Conservation (phyloP, 2,329 filamentous ascomycete species). For the Didymella sp. region DNA sequence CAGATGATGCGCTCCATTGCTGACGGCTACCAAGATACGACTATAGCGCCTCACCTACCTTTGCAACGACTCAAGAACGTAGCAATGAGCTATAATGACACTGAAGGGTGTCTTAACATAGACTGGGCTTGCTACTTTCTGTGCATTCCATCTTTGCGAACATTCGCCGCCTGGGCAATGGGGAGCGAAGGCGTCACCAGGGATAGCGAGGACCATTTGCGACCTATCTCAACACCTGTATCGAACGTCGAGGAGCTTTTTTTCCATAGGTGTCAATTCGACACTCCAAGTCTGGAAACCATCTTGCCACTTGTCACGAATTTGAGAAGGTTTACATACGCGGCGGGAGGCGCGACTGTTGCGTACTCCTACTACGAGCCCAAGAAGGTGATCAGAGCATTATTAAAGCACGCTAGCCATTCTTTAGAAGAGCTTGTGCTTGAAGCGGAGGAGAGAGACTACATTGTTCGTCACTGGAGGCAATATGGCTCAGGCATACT, state of each 20-base stretch:
- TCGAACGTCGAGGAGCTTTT: neutral
- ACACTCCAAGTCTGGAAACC: neutral
- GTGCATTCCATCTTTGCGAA: neutral
- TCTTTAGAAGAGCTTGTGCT: neutral
- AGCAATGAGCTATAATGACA: neutral
- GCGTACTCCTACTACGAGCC: neutral
- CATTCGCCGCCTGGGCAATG: neutral
- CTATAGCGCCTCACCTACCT: neutral
- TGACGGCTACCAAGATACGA: neutral
- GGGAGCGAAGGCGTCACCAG: neutral
- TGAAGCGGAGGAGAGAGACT: neutral
- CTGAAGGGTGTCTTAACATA: neutral
- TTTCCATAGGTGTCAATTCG: neutral
- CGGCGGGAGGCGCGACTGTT: neutral
- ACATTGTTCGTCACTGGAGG: neutral
- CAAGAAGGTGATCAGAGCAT: neutral
- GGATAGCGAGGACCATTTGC: neutral
- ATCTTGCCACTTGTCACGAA: neutral
- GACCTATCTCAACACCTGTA: neutral
- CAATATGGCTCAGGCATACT: neutral
- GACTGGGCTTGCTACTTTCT: neutral
- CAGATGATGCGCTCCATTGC: neutral
- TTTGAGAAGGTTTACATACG: neutral
- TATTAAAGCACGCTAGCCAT: neutral
- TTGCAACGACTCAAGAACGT: neutral